Base-by-base conservation (phyloP, 2,329 filamentous ascomycete genomes). In the Samsoniella hepiali region DNA sequence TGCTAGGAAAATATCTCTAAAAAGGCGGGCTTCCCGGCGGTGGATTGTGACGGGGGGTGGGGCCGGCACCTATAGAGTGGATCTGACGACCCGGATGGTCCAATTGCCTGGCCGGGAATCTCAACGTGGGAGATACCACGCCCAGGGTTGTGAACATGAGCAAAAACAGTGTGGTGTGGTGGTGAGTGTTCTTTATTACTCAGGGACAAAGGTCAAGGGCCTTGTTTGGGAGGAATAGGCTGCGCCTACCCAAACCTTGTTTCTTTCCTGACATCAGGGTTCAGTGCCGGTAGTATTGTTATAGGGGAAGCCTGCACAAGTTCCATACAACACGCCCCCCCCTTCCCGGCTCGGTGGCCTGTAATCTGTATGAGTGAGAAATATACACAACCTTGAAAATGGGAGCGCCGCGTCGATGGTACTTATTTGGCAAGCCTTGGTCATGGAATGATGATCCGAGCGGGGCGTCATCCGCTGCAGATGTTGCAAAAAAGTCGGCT, bases 61-160 rank as follows among this genome's bases (percentile, higher is more conserved):
- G 59, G 59, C 59, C 59, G 51, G 51, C 34, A 32, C 29, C 32
- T 2, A 34, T 29, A 47, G 29, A 40, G 53, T 57, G 53, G 60
- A 17, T 4, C n/a, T 17, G 9, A 13, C 8, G 53, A 57, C 53
- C 60, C 53, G 53, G 44, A 57, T 51, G 44, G 60, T 57, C 60
- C 60, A 63, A 63, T 63, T 51, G 53, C 31, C 60, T 42, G 22
- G 15, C 27, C 34, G 53, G 44, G 32, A 13, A 17, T 57, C 32
- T 57, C 22, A 63, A 63, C 60, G 60, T 63, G 60, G 44, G 51
- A 56, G 53, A 9, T 22, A 17, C 44, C n/a, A 17, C 3, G 44
- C n/a, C 44, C 44, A 47, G 17, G 44, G n/a, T 29, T 47, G 5
- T 17, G 9, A 15, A 47, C 10, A 40, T 40, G 38, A 40, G 38